Base-by-base conservation (phyloP, 495 filamentous ascomycete species). In the Annulohypoxylon nitens region DNA sequence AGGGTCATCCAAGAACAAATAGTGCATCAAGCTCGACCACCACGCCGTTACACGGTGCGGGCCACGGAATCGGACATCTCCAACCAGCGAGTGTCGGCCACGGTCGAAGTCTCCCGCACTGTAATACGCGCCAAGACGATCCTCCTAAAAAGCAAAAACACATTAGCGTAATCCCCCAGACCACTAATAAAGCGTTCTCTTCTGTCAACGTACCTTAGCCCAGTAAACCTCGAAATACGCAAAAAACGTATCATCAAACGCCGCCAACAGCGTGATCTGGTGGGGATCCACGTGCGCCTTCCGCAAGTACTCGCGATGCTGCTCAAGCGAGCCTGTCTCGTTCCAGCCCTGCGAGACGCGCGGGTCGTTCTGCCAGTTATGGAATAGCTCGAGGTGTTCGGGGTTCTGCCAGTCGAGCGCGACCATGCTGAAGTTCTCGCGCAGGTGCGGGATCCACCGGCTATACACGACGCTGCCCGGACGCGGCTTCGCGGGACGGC, bases 221-320 rank as follows among this genome's bases (percentile, higher is more conserved):
- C 90, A 92, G 76, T 92, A 92, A 2, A 91, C 80, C 79, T 92
- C 90, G 74, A 89, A 92, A 67, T 92, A 92, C 0, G 90, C 88
- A 77, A 92, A 92, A 6, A 77, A 81, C 33, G 79, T 83, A 18
- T 89, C 88, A 30, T 91, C 83, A 64, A 91, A 92, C 1, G 85
- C 80, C 0, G 87, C 90, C 67, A 92, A 83, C 64, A 92, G 76
- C 48, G 87, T 86, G 7, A 91, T 78, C 51, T 88, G 85, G 71
- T 91, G 90, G 3, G 88, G 88, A 63, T 92, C 89, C 26, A 85
- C 84, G 69, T 91, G 86, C 55, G 88, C 81, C 47, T 83, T 81
- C 11, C 84, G 80, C 16, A 92, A 81, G 75, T 92, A 92, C 75
- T 86, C 84, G 71, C 85, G 79, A 74, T 91, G 90, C 75, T 91